A percentile compares a stretch with the other conserved stretches of the same genome.
Evolutionary conservation across 176 grass and related monocot species (phyloP).

Genomic region (sorghum (Sorghum bicolor)): DNA sequence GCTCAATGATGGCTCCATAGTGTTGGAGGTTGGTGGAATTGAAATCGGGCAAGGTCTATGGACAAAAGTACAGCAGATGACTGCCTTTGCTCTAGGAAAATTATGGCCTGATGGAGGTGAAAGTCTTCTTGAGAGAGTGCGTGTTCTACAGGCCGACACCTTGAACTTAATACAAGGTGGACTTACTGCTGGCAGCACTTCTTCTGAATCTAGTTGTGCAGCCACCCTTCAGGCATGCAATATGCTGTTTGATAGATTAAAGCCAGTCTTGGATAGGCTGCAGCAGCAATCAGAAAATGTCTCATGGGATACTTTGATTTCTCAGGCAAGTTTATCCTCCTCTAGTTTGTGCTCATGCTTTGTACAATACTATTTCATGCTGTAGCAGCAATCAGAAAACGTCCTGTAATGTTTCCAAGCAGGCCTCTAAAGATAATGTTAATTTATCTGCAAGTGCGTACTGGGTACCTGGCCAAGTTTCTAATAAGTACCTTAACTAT

Average conservation of each 20-base stretch:
- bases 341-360: neutral
- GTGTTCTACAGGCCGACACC: conserved; percentile 72
- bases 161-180: conserved; percentile 73
- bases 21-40: conserved; percentile 76
- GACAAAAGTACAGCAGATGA: conserved; percentile 83
- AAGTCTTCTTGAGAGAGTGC: conserved; percentile 58
- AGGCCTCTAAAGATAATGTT: conserved; percentile 50
- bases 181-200: conserved; percentile 54
- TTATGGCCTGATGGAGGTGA: conserved; percentile 47
- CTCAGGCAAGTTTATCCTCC: conserved; percentile 30
- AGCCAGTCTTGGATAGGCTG: conserved; percentile 51
- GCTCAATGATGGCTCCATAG: conserved; percentile 65
- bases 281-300: conserved; percentile 24
- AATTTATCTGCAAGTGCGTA: conserved; percentile 62
- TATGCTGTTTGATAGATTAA: conserved; percentile 54
- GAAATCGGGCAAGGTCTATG: conserved; percentile 81
- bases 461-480: conserved; percentile 47
- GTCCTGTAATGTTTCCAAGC: neutral
- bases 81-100: conserved; percentile 41
- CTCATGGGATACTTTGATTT: conserved; percentile 71
- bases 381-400: neutral
- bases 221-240: conserved; percentile 57
- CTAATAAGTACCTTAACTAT: conserved; percentile 57
- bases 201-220: conserved; percentile 74
- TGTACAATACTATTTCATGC: neutral